These are phyloP conservation scores for Ganoderma leucocontextum DNA, from an alignment of 1,284 basidiomycete species.

Conservation along the genomic window DNA sequence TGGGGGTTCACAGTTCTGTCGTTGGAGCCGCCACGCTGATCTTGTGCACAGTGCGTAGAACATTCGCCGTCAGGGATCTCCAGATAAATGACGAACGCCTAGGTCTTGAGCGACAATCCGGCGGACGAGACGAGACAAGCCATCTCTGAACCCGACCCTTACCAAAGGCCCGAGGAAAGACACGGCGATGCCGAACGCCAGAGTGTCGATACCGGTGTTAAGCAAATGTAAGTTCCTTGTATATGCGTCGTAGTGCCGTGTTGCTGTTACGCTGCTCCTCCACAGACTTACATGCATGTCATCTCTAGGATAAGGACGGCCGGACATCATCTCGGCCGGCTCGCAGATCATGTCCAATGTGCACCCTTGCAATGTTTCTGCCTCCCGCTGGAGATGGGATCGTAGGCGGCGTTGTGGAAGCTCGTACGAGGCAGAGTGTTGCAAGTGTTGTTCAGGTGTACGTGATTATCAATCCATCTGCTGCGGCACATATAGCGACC, in stretches of 20 bases:
- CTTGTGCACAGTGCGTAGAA: no score
- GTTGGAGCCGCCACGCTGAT: no score
- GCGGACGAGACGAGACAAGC: not conserved
- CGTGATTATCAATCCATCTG: constrained; percentile 4
- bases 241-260: not conserved
- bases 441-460: not conserved
- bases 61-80: no score
- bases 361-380: no score
- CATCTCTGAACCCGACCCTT: not conserved
- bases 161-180: not conserved
- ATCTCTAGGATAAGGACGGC: not conserved
- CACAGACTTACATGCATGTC: not conserved
- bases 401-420: not conserved
- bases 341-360: not conserved
- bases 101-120: no score
- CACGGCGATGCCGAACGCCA: not conserved
- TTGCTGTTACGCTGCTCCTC: not conserved
- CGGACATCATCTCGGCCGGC: not conserved
- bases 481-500: not conserved
- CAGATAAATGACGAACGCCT: no score
- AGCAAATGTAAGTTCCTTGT: not conserved
- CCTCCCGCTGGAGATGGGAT: not conserved
- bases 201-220: not conserved
- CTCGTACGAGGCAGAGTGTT: not conserved
- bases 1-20: no score